Percentiles rank a stretch among this genome's conserved stretches.
These are phyloP conservation scores for Golubevia sp. DNA, from an alignment of 1,284 basidiomycete species.

Conservation along the genomic window DNA sequence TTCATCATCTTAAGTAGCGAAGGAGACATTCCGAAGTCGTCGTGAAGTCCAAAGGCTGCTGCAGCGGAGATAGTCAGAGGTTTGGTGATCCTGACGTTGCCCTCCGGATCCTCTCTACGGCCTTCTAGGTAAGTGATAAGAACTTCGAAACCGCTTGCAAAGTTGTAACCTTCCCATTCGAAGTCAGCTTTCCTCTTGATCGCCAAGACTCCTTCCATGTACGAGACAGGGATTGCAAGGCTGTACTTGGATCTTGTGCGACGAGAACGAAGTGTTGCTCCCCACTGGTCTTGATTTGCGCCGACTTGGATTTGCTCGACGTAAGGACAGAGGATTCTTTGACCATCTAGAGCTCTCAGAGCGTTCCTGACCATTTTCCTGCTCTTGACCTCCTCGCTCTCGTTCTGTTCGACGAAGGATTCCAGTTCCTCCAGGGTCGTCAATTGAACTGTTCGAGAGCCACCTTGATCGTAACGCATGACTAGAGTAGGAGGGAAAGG, in stretches of 20 bases:
- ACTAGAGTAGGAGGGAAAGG: slow-evolving; percentile 77
- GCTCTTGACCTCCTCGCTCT: slow-evolving; percentile 65
- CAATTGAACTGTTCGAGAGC: slow-evolving; percentile 65
- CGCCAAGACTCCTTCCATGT: slow-evolving; percentile 66
- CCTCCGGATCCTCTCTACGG: slow-evolving; percentile 33
- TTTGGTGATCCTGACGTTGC: slow-evolving; percentile 51
- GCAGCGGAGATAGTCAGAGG: slow-evolving; percentile 66
- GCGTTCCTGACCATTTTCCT: slow-evolving; percentile 72
- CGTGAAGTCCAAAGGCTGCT: slow-evolving; percentile 71
- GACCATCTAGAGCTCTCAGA: slow-evolving; percentile 73
- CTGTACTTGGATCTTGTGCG: slow-evolving; percentile 66
- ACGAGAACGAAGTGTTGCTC: slow-evolving; percentile 63
- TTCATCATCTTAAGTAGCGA: slow-evolving; percentile 72
- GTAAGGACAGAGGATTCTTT: slow-evolving; percentile 72
- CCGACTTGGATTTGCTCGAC: slow-evolving; percentile 67
- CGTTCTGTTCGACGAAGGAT: slow-evolving; percentile 72
- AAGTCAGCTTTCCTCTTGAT: slow-evolving; percentile 70
- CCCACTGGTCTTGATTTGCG: slow-evolving; percentile 58
- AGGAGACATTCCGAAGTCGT: slow-evolving; percentile 72
- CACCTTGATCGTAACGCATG: slow-evolving; percentile 72
- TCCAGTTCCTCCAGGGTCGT: slow-evolving; percentile 68
- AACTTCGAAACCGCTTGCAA: slow-evolving; percentile 69
- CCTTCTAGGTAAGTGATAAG: slow-evolving; percentile 68
- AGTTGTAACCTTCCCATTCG: slow-evolving; percentile 68
- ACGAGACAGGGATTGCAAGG: slow-evolving; percentile 64